Base-by-base conservation (phyloP, 2,329 filamentous ascomycete genomes). In the Phyllosticta citriasiana region DNA sequence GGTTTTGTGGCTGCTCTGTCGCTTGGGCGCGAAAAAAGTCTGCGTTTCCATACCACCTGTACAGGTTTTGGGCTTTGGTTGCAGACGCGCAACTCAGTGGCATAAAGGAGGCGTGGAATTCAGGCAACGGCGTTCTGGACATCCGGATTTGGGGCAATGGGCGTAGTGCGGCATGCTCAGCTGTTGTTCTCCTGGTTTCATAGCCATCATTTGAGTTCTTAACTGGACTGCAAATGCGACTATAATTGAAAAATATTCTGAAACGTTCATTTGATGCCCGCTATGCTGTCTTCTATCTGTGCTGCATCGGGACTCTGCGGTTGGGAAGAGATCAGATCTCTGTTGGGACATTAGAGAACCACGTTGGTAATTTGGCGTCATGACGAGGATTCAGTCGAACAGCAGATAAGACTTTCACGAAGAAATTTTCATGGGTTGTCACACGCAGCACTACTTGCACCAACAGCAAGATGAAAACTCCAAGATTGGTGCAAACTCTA, bases 121-220 rank as follows among this genome's bases (percentile, higher is more conserved):
- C 53, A 19, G 14, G 8, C 4, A 7, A 26, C 33, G 53, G 26
- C 40, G 40, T 24, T 53, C 16, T 35, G 12, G 40, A 52, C n/a
- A 47, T 47, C 40, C 14, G 40, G 40, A 19, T 47, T 47, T 47
- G 40, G 40, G n/a, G 40, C 40, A 47, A 53, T 53, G 26, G 26
- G 52, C 52, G 22, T 27, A 25, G 22, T 6, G 26, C 52, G 52
- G 22, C 22, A 53, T 53, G 52, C 52, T 53, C 22, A 25, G 52
- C 52, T 53, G 26, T 25, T 53, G 52, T n/a, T 24, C n/a, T n/a
- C 27, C 30, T 50, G 35, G 5, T 27, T 53, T 27, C 30, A 47
- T 26, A 27, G 55, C 19, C 25, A 19, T 40, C 33, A 47, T 53
- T 57, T 61, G 54, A 55, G 57, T 60, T 54, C 58, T 60, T 60